Evolutionary conservation across 495 filamentous ascomycete genomes (phyloP), one percentile per base, ranked within the genome.

Genomic region (Hypoxylon subgilvum): DNA sequence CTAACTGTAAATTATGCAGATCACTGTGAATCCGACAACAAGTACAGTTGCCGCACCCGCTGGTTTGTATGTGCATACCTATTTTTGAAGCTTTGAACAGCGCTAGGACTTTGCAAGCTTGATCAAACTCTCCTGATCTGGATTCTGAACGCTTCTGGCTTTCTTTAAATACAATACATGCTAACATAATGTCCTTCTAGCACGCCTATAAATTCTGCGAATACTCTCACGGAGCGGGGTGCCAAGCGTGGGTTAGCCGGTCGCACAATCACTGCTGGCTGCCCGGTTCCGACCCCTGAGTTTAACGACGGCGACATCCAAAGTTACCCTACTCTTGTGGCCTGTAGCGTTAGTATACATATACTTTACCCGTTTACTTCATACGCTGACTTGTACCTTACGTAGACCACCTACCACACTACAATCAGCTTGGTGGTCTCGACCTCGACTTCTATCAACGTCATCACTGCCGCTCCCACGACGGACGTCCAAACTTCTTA

Each of bases 151-250:
- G 23, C 3, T 3, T 27, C 8, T 27, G 8, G 23, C 23, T 8
- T 27, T 8, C 3, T 27, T 8, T 4, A 4, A 27, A 27, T 8
- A 8, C 4, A 27, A 12, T 34, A 12, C 4, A 6, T 34, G n/a
- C n/a, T 34, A 12, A 34, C n/a, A 12, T 13, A 2, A n/a, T 12
- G 31, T 34, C n/a, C 9, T 34, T 34, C 2, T 34, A 34, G 31
- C 52, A 57, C 52, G 7, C 52, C 52, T 30, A 57, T 57, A 42
- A 57, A 57, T 42, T 41, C 42, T 18, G 52, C 35, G 12, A 7
- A 25, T 21, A 22, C 34, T n/a, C 17, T 47, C 19, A 35, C 42
- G 23, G 52, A 42, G 10, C 39, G 44, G 7, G 19, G 36, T 21
- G n/a, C 39, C 41, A 30, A 21, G 6, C 52, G 52, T 25, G 16